phyloP scores from a whole-genome alignment of 257 asterid genomes.

The Coffea canephora region DNA sequence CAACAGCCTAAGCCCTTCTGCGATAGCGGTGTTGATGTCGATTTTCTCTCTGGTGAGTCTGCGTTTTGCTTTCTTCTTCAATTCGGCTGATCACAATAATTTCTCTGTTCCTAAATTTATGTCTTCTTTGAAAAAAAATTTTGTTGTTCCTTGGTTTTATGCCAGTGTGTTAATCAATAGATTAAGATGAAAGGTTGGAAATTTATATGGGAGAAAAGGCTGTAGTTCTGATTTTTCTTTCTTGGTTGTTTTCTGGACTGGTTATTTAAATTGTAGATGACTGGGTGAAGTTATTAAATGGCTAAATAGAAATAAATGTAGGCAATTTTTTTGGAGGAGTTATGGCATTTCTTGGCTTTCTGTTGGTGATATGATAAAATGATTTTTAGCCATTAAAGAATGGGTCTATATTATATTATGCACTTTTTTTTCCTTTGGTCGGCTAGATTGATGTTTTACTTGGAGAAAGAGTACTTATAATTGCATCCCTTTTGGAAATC shows the following conservation, averaged over 20 bases:
- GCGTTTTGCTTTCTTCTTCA: neutral
- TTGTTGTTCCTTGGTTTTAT: neutral
- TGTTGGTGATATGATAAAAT: too few species aligned
- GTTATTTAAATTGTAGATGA: neutral
- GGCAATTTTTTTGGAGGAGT: neutral
- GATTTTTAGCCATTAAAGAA: neutral
- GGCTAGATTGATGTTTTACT: neutral
- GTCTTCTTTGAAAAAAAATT: neutral
- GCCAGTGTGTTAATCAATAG: too few species aligned
- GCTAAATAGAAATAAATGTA: neutral
- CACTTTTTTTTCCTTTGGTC: too few species aligned
- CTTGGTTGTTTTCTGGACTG: neutral
- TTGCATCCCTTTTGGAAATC: neutral
- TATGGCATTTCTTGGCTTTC: too few species aligned
- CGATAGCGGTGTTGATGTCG: conserved; percentile 34
- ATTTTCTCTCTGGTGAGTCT: conserved; percentile 48
- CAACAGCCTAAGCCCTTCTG: conserved; percentile 62
- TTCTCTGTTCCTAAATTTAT: neutral
- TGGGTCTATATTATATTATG: neutral
- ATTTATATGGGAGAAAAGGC: neutral
- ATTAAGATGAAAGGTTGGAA: neutral
- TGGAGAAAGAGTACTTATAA: neutral
- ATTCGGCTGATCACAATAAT: neutral
- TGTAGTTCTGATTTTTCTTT: neutral
- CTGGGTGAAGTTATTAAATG: neutral